Evolutionary conservation across 73 alveolate species (phyloP), one percentile per base, ranked within the genome.

Genomic region (Stentor roeselii): DNA sequence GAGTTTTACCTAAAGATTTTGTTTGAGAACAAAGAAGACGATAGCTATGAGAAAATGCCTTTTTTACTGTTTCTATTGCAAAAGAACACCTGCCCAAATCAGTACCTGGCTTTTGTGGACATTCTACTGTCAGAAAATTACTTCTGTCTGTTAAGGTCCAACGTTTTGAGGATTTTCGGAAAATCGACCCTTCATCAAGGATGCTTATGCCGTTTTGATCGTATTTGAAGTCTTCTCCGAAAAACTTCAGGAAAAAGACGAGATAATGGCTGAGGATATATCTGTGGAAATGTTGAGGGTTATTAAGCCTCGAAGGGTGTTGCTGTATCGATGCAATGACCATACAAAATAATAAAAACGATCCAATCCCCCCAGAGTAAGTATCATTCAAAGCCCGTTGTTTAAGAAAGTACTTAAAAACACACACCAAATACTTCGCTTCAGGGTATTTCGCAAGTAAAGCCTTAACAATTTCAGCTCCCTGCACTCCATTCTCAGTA

Each of bases 341-440:
- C 91, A 97, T 78, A 76, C 92, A 76, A 85, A 95, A 91, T 38
- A 96, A 91, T 31, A 93, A 86, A 83, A 95, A 97, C 14, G 98
- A 91, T 61, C 98, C 96, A 77, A 97, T 91, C 1, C 99, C 99
- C 38, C 99, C 99, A 75, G 90, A 88, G 83, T 93, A 95, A n/a
- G 98, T 92, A 85, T 96, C 99, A 83, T 95, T 89, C 60, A 97
- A 89, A 34, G 93, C 91, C 78, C 98, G 86, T 75, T 94, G 91
- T 77, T 95, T 96, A 38, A 97, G 90, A 77, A 94, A 87, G 84
- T 94, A 95, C 87, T 97, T 97, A 58, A 96, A 60, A 15, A 96
- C 93, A 78, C 93, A 74, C 37, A 93, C 80, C 40, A 97, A 59
- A 36, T 92, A 95, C 88, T 84, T 93, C 42, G 95, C 87, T 78